Conservation (phyloP, 192 early-diverging fungal genomes). For the Physocladia obscura region DNA sequence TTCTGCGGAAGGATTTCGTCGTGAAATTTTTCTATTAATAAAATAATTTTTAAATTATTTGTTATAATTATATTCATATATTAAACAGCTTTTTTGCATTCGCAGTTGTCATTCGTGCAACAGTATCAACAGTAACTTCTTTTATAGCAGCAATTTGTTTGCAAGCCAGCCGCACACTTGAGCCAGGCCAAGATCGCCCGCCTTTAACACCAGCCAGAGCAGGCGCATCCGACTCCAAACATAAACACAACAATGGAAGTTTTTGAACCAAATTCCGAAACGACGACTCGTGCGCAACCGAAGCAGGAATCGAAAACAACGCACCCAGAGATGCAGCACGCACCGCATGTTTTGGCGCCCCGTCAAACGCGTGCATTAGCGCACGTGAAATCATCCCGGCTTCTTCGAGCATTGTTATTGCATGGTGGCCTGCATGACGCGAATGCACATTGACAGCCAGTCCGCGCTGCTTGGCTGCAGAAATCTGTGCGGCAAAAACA, state of each 20-base stretch:
- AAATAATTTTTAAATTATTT: constrained; percentile 1
- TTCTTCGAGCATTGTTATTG: constrained; percentile 38
- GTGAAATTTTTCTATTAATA: background rate
- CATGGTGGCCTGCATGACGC: constrained; percentile 51
- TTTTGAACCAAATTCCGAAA: constrained; percentile 35
- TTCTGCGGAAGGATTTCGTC: constrained; percentile 12
- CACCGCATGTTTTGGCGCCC: constrained; percentile 37
- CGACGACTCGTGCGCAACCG: constrained; percentile 25
- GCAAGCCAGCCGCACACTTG: constrained; percentile 27
- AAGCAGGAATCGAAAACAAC: constrained; percentile 41
- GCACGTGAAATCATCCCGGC: constrained; percentile 21
- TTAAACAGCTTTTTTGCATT: constrained; percentile 40
- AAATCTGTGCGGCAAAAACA: constrained; percentile 39
- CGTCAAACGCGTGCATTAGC: constrained; percentile 56
- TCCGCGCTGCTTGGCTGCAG: constrained; percentile 23
- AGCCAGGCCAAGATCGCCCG: constrained; percentile 25
- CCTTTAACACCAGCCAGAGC: constrained; percentile 42
- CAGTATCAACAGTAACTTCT: constrained; percentile 30
- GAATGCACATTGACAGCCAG: constrained; percentile 53
- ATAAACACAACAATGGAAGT: constrained; percentile 35
- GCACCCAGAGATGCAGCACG: constrained; percentile 31
- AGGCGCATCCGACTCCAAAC: constrained; percentile 58
- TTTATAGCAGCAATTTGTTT: constrained; percentile 38
- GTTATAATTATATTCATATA: background rate
- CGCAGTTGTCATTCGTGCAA: constrained; percentile 35